Base-by-base conservation (phyloP, 2,329 filamentous ascomycete genomes). In the Fusarium palustre region DNA sequence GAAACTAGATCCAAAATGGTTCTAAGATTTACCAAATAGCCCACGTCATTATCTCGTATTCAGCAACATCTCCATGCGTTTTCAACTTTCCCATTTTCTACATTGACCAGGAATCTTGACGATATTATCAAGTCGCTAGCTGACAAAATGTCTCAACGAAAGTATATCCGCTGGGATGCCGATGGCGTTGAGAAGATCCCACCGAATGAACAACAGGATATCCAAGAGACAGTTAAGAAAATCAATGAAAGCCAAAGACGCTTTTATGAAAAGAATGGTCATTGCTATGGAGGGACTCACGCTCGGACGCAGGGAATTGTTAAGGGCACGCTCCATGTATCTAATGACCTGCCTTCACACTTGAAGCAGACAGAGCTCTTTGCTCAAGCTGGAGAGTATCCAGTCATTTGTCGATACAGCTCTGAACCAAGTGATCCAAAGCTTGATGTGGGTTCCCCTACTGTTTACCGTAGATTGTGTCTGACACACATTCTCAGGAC, bases 321-420 rank as follows among this genome's bases (percentile, higher is more conserved):
- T 1, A 58, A 41, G 18, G 59, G 59, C 11, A 57, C 39, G 3
- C 36, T 62, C 15, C 13, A 24, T 22, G 34, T 56, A 5, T 43
- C 53, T 12, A 24, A 46, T 30, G 15, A 57, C 15, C 25, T 62
- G 15, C 53, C 59, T 1, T 7, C 10, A 6, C 53, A 58, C 45
- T 6, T 58, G 15, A 62, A 62, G 20, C 38, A 47, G 25, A 57
- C 53, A 2, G 53, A 62, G 24, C 59, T 57, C n/a, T 62, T 57
- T 24, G 4, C 59, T 12, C 24, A 52, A 12, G 39, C 53, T 34
- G 53, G 16, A 1, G 36, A 57, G 10, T 57, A 28, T n/a, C 38
- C 54, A 10, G 20, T 56, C 2, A 56, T 56, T 4, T 57, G 45
- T 24, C 46, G 45, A 2, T 57, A 43, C 3, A 49, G 55, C 22